Evolutionary conservation across 495 filamentous ascomycete species (phyloP).

Genomic region (Penicillium cosmopolitanum): DNA sequence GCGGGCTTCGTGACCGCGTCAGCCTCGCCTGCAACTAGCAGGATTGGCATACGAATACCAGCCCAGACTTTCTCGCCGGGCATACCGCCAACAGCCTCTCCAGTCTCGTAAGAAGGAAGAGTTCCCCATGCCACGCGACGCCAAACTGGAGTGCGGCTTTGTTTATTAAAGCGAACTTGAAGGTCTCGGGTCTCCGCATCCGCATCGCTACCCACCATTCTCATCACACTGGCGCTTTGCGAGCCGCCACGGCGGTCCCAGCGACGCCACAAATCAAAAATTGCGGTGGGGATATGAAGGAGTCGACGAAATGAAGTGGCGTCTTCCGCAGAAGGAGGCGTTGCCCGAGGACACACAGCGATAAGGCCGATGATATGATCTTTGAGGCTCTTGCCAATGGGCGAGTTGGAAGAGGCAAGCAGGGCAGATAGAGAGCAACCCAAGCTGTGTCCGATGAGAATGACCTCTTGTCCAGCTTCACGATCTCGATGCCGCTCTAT

Average conservation of each 20-base stretch:
- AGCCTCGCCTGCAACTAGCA: constrained; percentile 75
- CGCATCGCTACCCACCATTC: constrained; percentile 77
- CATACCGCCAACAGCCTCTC: constrained; percentile 61
- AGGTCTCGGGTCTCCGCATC: constrained; percentile 75
- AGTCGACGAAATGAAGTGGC: constrained; percentile 55
- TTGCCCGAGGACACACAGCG: constrained; percentile 75
- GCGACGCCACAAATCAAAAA: constrained; percentile 78
- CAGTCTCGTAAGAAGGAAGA: constrained; percentile 57
- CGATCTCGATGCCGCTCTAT: constrained; percentile 72
- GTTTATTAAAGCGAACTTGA: constrained; percentile 81
- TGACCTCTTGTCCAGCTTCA: constrained; percentile 69
- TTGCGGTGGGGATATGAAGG: constrained; percentile 65
- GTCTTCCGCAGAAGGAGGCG: constrained; percentile 59
- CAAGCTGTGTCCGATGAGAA: constrained; percentile 87
- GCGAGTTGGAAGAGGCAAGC: constrained; percentile 65
- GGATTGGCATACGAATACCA: constrained; percentile 70
- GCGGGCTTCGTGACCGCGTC: constrained; percentile 72
- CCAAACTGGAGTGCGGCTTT: constrained; percentile 81
- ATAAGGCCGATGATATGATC: constrained; percentile 74
- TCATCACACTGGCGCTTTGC: constrained; percentile 73
- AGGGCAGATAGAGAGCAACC: constrained; percentile 78
- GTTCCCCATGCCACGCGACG: constrained; percentile 79
- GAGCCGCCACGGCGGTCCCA: constrained; percentile 82
- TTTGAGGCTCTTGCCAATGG: constrained; percentile 50
- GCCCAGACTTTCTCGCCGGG: constrained; percentile 75